phyloP scores from a whole-genome alignment of 1,139 yeast genomes.

The Sugiyamaella sp. region DNA sequence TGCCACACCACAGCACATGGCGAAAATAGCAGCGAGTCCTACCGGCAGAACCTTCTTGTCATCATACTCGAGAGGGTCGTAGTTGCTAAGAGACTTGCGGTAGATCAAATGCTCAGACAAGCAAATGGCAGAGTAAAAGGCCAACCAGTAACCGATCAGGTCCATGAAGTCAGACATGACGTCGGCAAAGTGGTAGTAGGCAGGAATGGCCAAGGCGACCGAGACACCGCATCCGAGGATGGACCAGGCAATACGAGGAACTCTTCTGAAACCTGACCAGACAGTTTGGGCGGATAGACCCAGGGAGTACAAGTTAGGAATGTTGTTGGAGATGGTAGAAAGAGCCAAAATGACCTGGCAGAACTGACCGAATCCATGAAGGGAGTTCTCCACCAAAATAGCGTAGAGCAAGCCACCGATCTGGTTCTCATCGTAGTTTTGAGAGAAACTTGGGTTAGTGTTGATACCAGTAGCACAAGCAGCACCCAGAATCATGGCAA shows the following conservation, averaged over 20 bases:
- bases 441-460: slow-evolving; percentile 50
- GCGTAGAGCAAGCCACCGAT: slow-evolving; percentile 85
- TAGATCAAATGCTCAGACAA: slow-evolving; percentile 79
- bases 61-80: slow-evolving; percentile 64
- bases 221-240: slow-evolving; percentile 72
- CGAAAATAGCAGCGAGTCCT: slow-evolving; percentile 76
- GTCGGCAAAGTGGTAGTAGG: slow-evolving; percentile 67
- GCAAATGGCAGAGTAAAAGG: slow-evolving; percentile 75
- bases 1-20: slow-evolving; percentile 79
- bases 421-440: slow-evolving; percentile 55
- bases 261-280: slow-evolving; percentile 67
- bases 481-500: slow-evolving; percentile 82
- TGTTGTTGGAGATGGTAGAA: slow-evolving; percentile 85
- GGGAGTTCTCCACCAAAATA: slow-evolving; percentile 72
- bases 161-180: slow-evolving; percentile 89
- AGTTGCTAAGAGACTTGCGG: slow-evolving; percentile 57
- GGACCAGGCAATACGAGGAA: slow-evolving; percentile 87
- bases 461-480: slow-evolving; percentile 76
- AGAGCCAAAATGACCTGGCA: slow-evolving; percentile 81
- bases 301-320: slow-evolving; percentile 91
- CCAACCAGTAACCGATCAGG: slow-evolving; percentile 86
- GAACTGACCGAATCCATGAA: slow-evolving; percentile 88
- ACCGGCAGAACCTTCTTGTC: slow-evolving; percentile 63
- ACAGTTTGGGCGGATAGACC: slow-evolving; percentile 83
- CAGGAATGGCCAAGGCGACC: slow-evolving; percentile 87